phyloP scores from a whole-genome alignment of 345 rosid species.

The Abelmoschus esculentus region DNA sequence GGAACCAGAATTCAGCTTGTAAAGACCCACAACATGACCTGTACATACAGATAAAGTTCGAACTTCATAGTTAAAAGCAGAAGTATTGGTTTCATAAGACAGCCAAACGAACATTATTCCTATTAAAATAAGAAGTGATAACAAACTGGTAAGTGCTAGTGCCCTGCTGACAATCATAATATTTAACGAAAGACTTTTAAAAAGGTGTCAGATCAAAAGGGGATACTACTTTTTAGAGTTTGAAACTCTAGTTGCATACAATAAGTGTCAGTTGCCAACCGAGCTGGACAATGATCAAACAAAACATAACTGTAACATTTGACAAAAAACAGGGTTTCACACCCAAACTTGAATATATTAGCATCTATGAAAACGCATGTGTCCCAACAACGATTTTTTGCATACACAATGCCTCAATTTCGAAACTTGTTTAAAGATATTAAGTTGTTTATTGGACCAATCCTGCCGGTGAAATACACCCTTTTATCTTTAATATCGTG shows the following conservation, averaged over 20 bases:
- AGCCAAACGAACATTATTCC: not conserved
- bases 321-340: not conserved
- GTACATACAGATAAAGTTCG: not conserved
- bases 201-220: not conserved
- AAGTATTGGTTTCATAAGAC: not conserved
- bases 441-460: too few relatives aligned
- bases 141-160: not conserved
- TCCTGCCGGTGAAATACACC: too few relatives aligned
- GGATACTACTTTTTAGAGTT: not conserved
- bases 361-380: not conserved
- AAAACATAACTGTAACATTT: not conserved
- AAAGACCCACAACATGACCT: not conserved
- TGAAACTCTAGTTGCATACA: not conserved
- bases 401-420: too few relatives aligned
- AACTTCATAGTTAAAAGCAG: not conserved
- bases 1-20: not conserved
- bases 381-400: too few relatives aligned
- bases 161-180: slow-evolving; percentile 3
- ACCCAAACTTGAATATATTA: not conserved
- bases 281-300: not conserved
- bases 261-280: slow-evolving; percentile 8
- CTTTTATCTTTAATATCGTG: not conserved
- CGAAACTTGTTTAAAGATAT: too few relatives aligned
- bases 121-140: not conserved
- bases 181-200: not conserved